Base-by-base conservation (phyloP, 2,329 filamentous ascomycete genomes). In the Penicillium janthinellum region DNA sequence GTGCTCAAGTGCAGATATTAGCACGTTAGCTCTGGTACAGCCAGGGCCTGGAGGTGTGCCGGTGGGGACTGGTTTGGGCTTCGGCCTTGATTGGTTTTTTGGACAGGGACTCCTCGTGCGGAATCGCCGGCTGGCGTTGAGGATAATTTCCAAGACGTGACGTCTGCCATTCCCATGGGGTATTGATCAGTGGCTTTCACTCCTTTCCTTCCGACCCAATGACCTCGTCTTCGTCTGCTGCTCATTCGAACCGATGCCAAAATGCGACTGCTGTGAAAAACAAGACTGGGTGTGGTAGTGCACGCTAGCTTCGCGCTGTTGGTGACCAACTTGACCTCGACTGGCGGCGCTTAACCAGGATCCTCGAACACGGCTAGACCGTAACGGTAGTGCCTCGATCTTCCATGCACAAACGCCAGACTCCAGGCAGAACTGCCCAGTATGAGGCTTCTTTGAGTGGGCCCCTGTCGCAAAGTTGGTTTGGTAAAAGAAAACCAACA, bases 41-140 rank as follows among this genome's bases (percentile, higher is more conserved):
- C 31, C 31, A 31, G 31, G 31, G 31, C 31, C 31, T 31, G 7
- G 31, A 31, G 31, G 31, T 10, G n/a, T 14, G 35, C 41, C 31
- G 14, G 39, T 51, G 12, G 37, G 44, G 58, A 41, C 55, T 25
- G 49, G 39, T 34, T 35, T 41, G 58, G 55, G 60, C 58, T 51
- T 17, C 58, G 54, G 22, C 17, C 39, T 22, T n/a, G 48, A 49
- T 41, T 41, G 38, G 34, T 28, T 31, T 54, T 41, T 54, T 37
- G 52, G 45, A 17, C 41, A 28, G 20, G 20, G 22, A 8, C 42
- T 45, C 31, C n/a, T 35, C 47, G 47, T 35, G 11, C 47, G 47
- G 47, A 49, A 31, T 49, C 31, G 15, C 28, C 28, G 31, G 31
- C 47, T 49, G 8, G 8, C 39, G 20, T 42, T 31, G 14, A 25